phyloP scores from a whole-genome alignment of 148 eudicot genomes.

The Rheum nobile region DNA sequence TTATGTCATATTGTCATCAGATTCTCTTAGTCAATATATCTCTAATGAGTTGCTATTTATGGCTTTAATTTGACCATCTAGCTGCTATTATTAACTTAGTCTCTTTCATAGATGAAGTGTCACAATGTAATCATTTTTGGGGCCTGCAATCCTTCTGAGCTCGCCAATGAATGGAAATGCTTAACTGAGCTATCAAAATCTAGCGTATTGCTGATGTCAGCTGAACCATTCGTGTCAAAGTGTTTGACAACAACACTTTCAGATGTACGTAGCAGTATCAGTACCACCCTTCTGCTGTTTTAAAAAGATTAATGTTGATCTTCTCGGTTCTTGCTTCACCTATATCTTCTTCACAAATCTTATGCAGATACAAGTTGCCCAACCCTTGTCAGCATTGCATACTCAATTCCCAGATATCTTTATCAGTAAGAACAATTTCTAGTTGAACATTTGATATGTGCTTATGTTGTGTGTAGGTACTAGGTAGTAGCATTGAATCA shows the following conservation, averaged over 20 bases:
- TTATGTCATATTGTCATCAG: neutral
- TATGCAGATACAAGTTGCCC: slow-evolving; percentile 71
- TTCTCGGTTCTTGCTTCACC: neutral
- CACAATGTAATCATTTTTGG: slow-evolving; percentile 60
- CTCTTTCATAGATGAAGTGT: slow-evolving; percentile 67
- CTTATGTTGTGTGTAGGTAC: neutral
- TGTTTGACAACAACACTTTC: slow-evolving; percentile 47
- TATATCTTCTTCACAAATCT: too few species aligned
- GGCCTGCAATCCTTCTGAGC: slow-evolving; percentile 68
- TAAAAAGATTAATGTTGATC: neutral
- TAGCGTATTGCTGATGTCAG: slow-evolving; percentile 26
- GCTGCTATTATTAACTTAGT: neutral
- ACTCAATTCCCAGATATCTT: slow-evolving; percentile 62
- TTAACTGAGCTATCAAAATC: slow-evolving; percentile 51
- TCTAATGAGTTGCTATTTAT: neutral
- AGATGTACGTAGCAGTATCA: slow-evolving; percentile 43
- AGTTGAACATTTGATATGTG: neutral
- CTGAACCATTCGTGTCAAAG: slow-evolving; percentile 55
- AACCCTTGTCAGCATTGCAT: slow-evolving; percentile 55
- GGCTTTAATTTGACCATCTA: neutral
- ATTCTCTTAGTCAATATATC: neutral
- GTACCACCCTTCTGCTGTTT: neutral
- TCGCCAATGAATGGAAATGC: slow-evolving; percentile 72
- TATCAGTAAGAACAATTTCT: slow-evolving; percentile 42
- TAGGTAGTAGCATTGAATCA: neutral